phyloP scores from a whole-genome alignment of 1,284 basidiomycete species.

The Laetiporus sulphureus region DNA sequence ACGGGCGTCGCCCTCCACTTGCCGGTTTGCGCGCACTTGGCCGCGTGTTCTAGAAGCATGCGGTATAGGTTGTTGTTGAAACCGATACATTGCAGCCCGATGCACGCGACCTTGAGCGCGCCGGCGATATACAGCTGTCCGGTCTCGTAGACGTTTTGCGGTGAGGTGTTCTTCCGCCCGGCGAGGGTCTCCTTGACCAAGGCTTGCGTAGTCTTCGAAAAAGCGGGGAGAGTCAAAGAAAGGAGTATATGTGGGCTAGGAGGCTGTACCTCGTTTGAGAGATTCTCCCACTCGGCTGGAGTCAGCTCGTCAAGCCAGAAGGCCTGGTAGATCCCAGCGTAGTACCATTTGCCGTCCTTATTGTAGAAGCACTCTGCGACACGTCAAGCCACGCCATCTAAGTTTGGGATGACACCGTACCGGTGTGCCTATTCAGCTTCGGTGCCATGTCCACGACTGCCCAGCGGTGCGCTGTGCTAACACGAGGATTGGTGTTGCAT shows the following conservation, averaged over 20 bases:
- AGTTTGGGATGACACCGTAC: constrained; percentile 26
- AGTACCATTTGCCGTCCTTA: constrained; percentile 73
- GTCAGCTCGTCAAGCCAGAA: constrained; percentile 59
- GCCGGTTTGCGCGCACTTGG: constrained; percentile 35
- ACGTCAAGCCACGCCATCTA: neutral
- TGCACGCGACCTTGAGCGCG: constrained; percentile 62
- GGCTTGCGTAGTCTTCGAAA: constrained; percentile 47
- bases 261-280: constrained; percentile 50
- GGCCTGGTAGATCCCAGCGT: constrained; percentile 66
- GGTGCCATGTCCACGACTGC: constrained; percentile 48
- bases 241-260: neutral
- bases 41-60: constrained; percentile 55
- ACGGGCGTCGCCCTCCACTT: constrained; percentile 20
- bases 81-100: constrained; percentile 67
- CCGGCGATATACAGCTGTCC: constrained; percentile 64
- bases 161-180: constrained; percentile 64
- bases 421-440: constrained; percentile 53
- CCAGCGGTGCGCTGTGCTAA: constrained; percentile 69
- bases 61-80: constrained; percentile 58
- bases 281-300: constrained; percentile 57
- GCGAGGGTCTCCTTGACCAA: constrained; percentile 65
- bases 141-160: constrained; percentile 68
- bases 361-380: constrained; percentile 67
- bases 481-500: constrained; percentile 68
- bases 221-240: constrained; percentile 1